Evolutionary conservation across 148 eudicot species (phyloP).

Genomic region (Mesembryanthemum crystallinum): DNA sequence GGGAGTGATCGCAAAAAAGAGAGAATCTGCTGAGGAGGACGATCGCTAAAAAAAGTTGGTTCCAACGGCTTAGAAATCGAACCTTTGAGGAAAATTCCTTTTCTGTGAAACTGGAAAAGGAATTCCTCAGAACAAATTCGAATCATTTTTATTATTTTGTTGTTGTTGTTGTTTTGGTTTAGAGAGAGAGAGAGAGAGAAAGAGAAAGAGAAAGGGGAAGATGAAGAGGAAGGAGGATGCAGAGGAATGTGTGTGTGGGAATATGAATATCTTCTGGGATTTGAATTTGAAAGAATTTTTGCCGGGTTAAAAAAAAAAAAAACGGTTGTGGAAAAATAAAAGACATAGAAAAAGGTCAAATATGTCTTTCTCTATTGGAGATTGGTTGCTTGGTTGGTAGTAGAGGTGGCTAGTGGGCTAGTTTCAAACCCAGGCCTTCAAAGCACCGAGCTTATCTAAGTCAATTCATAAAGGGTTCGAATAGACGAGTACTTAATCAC

Average conservation of each 20-base stretch:
- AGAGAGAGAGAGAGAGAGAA: constrained; percentile 2
- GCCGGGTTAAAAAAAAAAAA: constrained; percentile 34
- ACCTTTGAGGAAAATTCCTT: constrained; percentile 12
- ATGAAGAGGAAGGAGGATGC: background rate
- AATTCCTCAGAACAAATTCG: constrained; percentile 8
- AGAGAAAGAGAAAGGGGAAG: background rate
- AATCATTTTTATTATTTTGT: background rate
- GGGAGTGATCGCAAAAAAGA: constrained; percentile 19
- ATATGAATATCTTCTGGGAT: constrained; percentile 26
- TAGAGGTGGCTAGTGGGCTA: no score
- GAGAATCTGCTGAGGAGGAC: constrained; percentile 56
- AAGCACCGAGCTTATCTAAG: no score
- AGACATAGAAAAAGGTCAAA: background rate
- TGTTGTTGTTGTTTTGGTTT: no score
- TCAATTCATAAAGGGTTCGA: no score
- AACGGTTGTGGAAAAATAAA: background rate
- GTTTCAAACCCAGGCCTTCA: no score
- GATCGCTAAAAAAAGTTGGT: constrained; percentile 28
- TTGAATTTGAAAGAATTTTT: constrained; percentile 40
- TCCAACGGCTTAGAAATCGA: constrained; percentile 44
- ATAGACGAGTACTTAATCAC: no score
- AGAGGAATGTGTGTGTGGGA: constrained; percentile 17
- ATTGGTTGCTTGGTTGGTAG: no score
- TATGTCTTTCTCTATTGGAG: no score
- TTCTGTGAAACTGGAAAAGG: constrained; percentile 24